phyloP scores from a whole-genome alignment of 176 grass and related monocot genomes.

The Echinochloa phyllopogon region DNA sequence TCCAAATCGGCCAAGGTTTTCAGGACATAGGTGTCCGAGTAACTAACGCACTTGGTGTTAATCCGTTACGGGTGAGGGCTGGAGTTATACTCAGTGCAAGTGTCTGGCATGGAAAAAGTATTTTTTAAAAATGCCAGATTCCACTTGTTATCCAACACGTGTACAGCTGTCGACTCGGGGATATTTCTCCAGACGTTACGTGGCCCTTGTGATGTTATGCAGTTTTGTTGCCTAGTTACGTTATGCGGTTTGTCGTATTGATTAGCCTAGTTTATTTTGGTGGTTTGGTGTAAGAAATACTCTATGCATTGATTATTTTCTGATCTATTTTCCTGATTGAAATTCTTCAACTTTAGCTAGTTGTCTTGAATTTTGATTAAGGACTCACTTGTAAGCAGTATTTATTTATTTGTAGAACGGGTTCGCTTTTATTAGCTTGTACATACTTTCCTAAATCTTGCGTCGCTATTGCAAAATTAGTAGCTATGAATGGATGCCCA shows the following conservation, averaged over 20 bases:
- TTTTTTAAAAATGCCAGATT: background rate
- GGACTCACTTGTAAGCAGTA: slow-evolving; percentile 12
- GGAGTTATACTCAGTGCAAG: background rate
- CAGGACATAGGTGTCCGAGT: background rate
- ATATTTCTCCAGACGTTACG: background rate
- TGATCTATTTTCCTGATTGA: background rate
- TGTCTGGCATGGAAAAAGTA: background rate
- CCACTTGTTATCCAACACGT: background rate
- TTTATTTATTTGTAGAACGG: slow-evolving; percentile 10
- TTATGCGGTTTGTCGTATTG: background rate
- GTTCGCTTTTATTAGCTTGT: background rate
- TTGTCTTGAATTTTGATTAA: slow-evolving; percentile 6
- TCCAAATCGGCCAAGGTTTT: background rate
- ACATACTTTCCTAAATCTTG: background rate
- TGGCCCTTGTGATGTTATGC: background rate
- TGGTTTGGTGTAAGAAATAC: slow-evolving; percentile 21
- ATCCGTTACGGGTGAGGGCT: background rate
- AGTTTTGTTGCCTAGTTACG: background rate
- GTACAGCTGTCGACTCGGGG: background rate
- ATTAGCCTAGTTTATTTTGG: slow-evolving; percentile 1
- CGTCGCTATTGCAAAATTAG: slow-evolving; percentile 11
- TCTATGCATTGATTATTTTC: background rate
- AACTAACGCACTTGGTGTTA: background rate
- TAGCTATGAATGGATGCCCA: background rate
- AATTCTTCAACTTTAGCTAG: background rate